A percentile compares a stretch with the other conserved stretches of the same genome.
These are phyloP conservation scores for Silene conica DNA, from an alignment of 148 eudicot genomes.

Conservation along the genomic window DNA sequence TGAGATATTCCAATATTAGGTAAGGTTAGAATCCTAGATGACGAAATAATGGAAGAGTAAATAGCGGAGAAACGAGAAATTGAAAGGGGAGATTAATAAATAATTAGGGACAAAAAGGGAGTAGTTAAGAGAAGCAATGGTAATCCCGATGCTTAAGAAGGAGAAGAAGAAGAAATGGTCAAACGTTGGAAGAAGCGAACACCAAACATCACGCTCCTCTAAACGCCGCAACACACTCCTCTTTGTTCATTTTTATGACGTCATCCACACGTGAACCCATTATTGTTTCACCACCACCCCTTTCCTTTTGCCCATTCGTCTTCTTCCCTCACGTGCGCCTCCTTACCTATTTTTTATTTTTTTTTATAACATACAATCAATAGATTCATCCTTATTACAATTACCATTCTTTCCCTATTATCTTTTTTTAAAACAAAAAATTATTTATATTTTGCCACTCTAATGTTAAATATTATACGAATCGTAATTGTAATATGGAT, in stretches of 20 bases:
- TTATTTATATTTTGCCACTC: background rate
- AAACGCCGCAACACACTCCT: constrained; percentile 40
- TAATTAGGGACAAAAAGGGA: background rate
- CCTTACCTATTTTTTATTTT: background rate
- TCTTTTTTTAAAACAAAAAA: too few species aligned
- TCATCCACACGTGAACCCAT: constrained; percentile 40
- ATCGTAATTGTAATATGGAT: too few species aligned
- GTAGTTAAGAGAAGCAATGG: background rate
- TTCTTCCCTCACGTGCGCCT: constrained; percentile 21
- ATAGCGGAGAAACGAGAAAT: background rate
- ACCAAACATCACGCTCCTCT: constrained; percentile 37
- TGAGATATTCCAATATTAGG: too few species aligned
- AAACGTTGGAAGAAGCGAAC: constrained; percentile 15
- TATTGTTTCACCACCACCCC: constrained; percentile 16
- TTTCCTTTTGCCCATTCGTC: background rate
- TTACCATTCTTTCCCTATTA: too few species aligned
- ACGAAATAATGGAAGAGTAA: background rate
- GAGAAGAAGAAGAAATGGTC: constrained; percentile 5
- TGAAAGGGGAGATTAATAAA: background rate
- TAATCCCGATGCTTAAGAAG: background rate
- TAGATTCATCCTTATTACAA: too few species aligned
- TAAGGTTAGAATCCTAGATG: too few species aligned
- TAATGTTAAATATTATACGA: background rate
- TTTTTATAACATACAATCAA: too few species aligned
- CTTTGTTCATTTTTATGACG: constrained; percentile 12